phyloP scores from a whole-genome alignment of 164 flowering plant genomes.

The Liriodendron chinense region DNA sequence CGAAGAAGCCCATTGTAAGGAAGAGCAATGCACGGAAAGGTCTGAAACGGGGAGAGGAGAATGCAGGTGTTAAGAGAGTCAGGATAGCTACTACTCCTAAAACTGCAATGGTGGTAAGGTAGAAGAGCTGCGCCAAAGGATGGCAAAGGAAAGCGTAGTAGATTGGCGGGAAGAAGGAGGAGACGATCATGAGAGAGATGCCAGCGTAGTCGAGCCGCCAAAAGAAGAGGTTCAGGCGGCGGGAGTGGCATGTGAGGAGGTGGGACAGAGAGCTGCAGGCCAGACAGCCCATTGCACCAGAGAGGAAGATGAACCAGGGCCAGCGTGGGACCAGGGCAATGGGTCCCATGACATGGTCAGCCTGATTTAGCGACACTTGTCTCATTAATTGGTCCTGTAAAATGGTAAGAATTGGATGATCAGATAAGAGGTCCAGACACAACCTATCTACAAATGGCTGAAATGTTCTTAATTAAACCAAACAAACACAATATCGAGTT shows the following conservation, averaged over 20 bases:
- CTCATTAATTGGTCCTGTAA: not conserved
- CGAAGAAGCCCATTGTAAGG: slow-evolving; percentile 93
- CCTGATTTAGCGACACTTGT: not conserved
- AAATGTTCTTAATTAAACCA: not conserved
- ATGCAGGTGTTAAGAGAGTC: slow-evolving; percentile 70
- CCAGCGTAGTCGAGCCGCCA: slow-evolving; percentile 97
- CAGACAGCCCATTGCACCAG: slow-evolving; percentile 82
- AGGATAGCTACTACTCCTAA: slow-evolving; percentile 53
- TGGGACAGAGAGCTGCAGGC: slow-evolving; percentile 81
- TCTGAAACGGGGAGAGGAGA: slow-evolving; percentile 62
- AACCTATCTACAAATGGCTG: not conserved
- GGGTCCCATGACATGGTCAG: not conserved
- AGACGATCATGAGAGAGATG: slow-evolving; percentile 86
- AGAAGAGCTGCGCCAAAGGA: slow-evolving; percentile 42
- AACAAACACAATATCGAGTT: too few species aligned
- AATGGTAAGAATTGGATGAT: not conserved
- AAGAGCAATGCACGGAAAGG: slow-evolving; percentile 68
- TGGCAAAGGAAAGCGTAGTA: slow-evolving; percentile 75
- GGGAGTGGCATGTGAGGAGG: slow-evolving; percentile 93
- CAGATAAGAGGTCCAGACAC: not conserved
- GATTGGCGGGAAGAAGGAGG: slow-evolving; percentile 85
- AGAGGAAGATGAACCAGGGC: slow-evolving; percentile 90
- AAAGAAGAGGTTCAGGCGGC: slow-evolving; percentile 66
- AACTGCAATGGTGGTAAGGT: slow-evolving; percentile 63
- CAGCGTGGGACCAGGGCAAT: slow-evolving; percentile 45